Base-by-base conservation (phyloP, 306 rosid genomes). In the Cajanus cajan region DNA sequence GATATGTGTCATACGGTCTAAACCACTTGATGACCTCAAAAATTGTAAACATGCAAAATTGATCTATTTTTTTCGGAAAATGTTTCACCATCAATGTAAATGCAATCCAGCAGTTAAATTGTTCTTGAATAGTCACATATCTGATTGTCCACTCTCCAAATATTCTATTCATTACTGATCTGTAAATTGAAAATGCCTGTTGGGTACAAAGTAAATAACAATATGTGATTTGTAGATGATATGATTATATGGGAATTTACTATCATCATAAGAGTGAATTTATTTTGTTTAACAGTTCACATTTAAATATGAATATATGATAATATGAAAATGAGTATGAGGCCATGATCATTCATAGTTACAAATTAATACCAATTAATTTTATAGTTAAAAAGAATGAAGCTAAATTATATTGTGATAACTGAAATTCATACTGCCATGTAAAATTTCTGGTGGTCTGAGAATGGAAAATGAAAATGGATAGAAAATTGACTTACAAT, bases 401-500 rank as follows among this genome's bases (percentile, higher is more conserved):
- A 47, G 63, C 64, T 71, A 50, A 11, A 73, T 22, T 41, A 57
- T 55, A 15, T 22, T 39, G 78, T 55, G 39, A 73, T 13, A 39
- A 55, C 52, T 19, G 36, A 52, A 54, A 54, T 36, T 37, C 41
- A 71, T 7, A 11, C 13, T 34, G 13, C 22, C 36, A 19, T 15
- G 6, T 2, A 13, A 66, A 54, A 22, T 0, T 64, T 63, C 58
- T 14, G 2, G 51, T 21, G 50, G 3, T 13, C 22, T 7, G 62
- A 62, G 69, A 18, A n/a, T 15, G 16, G 54, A 37, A 44, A 43
- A 28, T 21, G 24, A 45, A 28, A 54, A 44, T 68, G 73, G 39
- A 67, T 4, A 76, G 70, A 71, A 40, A 13, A 63, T 24, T 50
- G 33, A 72, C 93, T 78, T 87, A 92, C 97, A 88, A 15, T 78